Evolutionary conservation across 23 red algal genomes (phyloP).

Genomic region (Gracilaria caudata): DNA sequence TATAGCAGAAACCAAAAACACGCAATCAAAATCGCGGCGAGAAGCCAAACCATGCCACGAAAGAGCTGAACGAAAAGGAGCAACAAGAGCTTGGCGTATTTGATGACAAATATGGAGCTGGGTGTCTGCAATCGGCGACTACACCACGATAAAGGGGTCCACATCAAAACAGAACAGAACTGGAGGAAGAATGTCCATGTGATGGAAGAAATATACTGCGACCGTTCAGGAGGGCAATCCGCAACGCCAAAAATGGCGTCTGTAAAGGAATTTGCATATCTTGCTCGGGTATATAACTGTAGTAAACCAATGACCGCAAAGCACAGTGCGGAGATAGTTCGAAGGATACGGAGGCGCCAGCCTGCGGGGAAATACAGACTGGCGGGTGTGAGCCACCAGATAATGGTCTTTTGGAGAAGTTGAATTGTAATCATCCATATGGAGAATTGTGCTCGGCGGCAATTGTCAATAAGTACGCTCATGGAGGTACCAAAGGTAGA

Average conservation of each 20-base stretch:
- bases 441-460: not conserved
- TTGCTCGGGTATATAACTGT: not conserved
- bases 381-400: not conserved
- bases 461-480: not conserved
- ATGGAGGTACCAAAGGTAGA: not conserved
- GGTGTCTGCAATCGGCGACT: not conserved
- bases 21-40: not conserved
- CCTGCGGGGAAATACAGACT: not conserved
- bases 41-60: not conserved
- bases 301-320: not conserved
- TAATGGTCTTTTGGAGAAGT: not conserved
- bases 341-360: constrained; percentile 5
- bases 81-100: not conserved
- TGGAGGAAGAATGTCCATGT: constrained; percentile 2
- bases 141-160: constrained; percentile 28
- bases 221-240: constrained; percentile 6
- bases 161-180: not conserved
- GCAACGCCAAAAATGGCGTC: constrained; percentile 14
- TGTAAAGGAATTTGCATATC: not conserved
- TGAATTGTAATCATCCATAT: not conserved
- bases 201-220: not conserved
- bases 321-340: not conserved
- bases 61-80: constrained; percentile 1
- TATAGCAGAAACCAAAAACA: not conserved
- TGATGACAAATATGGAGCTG: not conserved